These are phyloP conservation scores for Ceratobasidium sp. DNA, from an alignment of 1,284 basidiomycete species.

Conservation along the genomic window DNA sequence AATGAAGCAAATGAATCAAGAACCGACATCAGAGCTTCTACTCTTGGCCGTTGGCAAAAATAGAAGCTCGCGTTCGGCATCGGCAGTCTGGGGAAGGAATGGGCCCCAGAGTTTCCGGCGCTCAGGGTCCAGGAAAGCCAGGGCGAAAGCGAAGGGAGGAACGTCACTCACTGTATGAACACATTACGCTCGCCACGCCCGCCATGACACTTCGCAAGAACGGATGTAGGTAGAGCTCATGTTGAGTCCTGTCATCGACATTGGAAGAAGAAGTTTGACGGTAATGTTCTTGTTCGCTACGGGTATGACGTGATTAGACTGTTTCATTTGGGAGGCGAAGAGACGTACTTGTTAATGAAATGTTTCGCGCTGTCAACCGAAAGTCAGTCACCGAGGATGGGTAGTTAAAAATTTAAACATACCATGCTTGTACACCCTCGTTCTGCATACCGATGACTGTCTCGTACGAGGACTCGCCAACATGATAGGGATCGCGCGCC, in stretches of 20 bases:
- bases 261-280: constrained; percentile 40
- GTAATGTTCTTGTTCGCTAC: constrained; percentile 42
- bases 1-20: not conserved
- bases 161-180: constrained; percentile 58
- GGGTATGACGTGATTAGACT: not conserved
- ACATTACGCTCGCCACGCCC: constrained; percentile 80
- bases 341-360: constrained; percentile 41
- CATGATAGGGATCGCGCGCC: constrained; percentile 43
- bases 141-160: not conserved
- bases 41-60: not conserved
- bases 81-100: too few species aligned
- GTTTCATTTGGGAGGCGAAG: not conserved
- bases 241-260: constrained; percentile 51
- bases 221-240: constrained; percentile 74
- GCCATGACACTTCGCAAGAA: constrained; percentile 78
- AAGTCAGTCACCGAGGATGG: not conserved
- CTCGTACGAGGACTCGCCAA: constrained; percentile 43
- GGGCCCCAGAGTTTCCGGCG: too few species aligned
- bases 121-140: too few species aligned
- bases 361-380: constrained; percentile 41
- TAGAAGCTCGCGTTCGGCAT: too few species aligned
- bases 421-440: constrained; percentile 42
- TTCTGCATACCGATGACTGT: constrained; percentile 43
- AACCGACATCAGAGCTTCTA: constrained; percentile 2
- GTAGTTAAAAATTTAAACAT: not conserved